Conservation (phyloP, 2,329 filamentous ascomycete genomes). For the Diaporthe capsici region DNA sequence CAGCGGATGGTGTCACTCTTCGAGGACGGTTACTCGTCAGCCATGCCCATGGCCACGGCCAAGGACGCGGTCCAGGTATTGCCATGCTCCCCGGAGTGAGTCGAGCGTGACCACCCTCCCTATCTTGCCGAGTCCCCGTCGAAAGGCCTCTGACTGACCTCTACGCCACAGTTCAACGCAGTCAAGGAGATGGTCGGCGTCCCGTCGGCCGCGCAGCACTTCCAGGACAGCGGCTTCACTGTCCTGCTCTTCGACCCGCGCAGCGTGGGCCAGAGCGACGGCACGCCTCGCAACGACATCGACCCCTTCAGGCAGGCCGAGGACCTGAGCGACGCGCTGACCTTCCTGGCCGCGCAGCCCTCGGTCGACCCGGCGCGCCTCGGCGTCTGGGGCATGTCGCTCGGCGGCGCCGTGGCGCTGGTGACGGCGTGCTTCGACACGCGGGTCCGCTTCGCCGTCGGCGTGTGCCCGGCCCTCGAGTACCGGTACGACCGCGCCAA, state of each 20-base stretch:
- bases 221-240: slow-evolving; percentile 46
- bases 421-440: slow-evolving; percentile 50
- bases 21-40: too few relatives aligned
- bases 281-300: slow-evolving; percentile 51
- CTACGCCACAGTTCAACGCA: background rate
- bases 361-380: slow-evolving; percentile 50
- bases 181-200: background rate
- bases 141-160: too few relatives aligned
- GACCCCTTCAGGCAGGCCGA: slow-evolving; percentile 43
- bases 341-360: slow-evolving; percentile 47
- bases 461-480: slow-evolving; percentile 17
- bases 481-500: background rate
- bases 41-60: too few relatives aligned
- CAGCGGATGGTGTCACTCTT: too few relatives aligned
- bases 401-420: slow-evolving; percentile 47
- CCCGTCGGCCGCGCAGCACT: slow-evolving; percentile 25
- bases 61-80: too few relatives aligned
- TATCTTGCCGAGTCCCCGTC: too few relatives aligned
- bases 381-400: slow-evolving; percentile 55
- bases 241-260: slow-evolving; percentile 53
- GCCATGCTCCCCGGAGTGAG: too few relatives aligned
- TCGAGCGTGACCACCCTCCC: too few relatives aligned
- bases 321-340: slow-evolving; percentile 53
- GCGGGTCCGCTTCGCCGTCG: slow-evolving; percentile 48
- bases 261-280: slow-evolving; percentile 50